Percentiles rank a stretch among this genome's conserved stretches.
Evolutionary conservation across 352 stramenopile genomes (phyloP).

Genomic region (Globisporangium radiosum): DNA sequence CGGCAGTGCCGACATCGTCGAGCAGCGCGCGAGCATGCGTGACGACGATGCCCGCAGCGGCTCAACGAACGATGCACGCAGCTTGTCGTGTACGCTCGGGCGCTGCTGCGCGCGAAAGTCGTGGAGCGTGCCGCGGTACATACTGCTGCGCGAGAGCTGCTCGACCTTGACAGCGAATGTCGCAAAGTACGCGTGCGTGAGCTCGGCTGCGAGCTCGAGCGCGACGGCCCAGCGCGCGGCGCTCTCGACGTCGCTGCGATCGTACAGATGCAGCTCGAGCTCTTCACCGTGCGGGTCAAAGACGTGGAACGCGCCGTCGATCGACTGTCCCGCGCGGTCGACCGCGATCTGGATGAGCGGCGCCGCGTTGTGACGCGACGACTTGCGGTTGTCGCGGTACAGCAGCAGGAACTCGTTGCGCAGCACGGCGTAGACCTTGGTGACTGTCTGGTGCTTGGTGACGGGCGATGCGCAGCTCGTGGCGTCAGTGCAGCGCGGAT

Average conservation of each 20-base stretch:
- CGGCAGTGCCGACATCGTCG: too few relatives aligned
- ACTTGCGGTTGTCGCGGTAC: constrained; percentile 24
- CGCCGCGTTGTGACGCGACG: constrained; percentile 9
- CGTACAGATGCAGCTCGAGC: constrained; percentile 39
- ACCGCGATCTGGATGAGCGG: constrained; percentile 42
- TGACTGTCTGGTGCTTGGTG: constrained; percentile 19
- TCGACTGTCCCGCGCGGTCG: constrained; percentile 11
- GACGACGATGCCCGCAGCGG: background rate
- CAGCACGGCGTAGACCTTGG: constrained; percentile 36
- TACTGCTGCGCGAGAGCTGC: constrained; percentile 47
- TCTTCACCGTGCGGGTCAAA: constrained; percentile 27
- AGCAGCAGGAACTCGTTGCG: constrained; percentile 38
- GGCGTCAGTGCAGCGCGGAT: background rate
- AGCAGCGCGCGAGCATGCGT: background rate
- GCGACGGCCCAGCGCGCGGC: constrained; percentile 33
- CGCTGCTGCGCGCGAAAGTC: constrained; percentile 31
- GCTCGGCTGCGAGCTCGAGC: constrained; percentile 46
- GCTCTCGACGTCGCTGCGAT: constrained; percentile 26
- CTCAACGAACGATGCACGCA: constrained; percentile 7
- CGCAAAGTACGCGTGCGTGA: constrained; percentile 58
- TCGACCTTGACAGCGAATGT: constrained; percentile 58
- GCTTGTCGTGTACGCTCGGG: constrained; percentile 23
- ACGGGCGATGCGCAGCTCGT: background rate
- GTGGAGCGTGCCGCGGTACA: constrained; percentile 55
- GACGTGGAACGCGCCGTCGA: constrained; percentile 25